These are phyloP conservation scores for Emiliania huxleyi DNA, from an alignment of 78 protist species.

Conservation along the genomic window DNA sequence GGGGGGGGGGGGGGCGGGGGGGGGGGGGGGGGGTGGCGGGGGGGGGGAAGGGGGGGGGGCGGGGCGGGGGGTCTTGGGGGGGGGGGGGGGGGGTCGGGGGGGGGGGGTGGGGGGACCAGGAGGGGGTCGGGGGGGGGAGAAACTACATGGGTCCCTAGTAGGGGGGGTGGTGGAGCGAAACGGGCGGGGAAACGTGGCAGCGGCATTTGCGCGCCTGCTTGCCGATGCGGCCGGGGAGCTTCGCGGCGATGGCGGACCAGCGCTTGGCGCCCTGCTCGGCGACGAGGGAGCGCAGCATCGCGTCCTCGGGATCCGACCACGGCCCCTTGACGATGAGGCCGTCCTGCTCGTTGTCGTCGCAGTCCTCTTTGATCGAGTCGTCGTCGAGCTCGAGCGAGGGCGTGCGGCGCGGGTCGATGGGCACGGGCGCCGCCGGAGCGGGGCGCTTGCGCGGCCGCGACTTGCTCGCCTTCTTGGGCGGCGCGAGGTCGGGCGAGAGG, in stretches of 20 bases:
- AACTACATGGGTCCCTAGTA: too few relatives aligned
- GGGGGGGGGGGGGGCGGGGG: too few relatives aligned
- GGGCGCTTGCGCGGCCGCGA: background rate
- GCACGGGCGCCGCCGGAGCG: background rate
- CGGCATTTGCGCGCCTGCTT: conserved; percentile 41
- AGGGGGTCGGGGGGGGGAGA: too few relatives aligned
- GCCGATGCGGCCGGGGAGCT: conserved; percentile 61
- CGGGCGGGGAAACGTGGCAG: background rate
- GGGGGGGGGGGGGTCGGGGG: too few relatives aligned
- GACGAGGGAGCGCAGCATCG: conserved; percentile 43
- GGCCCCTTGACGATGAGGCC: background rate
- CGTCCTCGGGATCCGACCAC: conserved; percentile 50
- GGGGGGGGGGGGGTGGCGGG: too few relatives aligned
- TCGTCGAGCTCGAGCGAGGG: background rate
- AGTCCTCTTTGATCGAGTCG: background rate
- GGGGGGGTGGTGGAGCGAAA: too few relatives aligned
- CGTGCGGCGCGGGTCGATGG: background rate
- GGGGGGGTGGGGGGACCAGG: too few relatives aligned
- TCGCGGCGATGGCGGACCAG: conserved; percentile 56
- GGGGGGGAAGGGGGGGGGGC: too few relatives aligned
- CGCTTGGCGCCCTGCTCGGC: conserved; percentile 38
- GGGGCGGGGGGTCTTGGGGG: too few relatives aligned
- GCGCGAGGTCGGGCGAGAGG: background rate
- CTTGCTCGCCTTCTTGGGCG: background rate
- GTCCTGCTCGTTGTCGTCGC: background rate